phyloP scores from a whole-genome alignment of 1,284 basidiomycete genomes.

The Ceratobasidium sp. region DNA sequence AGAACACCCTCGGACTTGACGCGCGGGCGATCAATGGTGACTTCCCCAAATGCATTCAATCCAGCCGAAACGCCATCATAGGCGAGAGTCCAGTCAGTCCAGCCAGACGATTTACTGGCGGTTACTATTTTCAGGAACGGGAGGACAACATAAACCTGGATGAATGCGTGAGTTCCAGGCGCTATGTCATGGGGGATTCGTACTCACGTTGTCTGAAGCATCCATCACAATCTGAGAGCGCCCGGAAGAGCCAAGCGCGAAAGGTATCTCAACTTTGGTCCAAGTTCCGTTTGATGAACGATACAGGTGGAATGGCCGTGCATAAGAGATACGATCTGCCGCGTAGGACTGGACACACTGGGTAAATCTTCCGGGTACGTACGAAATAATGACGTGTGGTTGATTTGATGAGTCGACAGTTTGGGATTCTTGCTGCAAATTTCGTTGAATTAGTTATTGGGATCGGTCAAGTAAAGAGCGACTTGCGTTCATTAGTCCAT shows the following conservation, averaged over 20 bases:
- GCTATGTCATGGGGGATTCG: too few species aligned
- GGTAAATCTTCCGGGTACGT: slow-evolving; percentile 44
- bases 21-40: slow-evolving; percentile 40
- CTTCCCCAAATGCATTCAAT: slow-evolving; percentile 42
- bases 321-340: slow-evolving; percentile 31
- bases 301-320: slow-evolving; percentile 42
- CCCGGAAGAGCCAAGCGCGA: slow-evolving; percentile 38
- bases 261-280: slow-evolving; percentile 43
- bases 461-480: neutral
- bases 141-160: slow-evolving; percentile 40
- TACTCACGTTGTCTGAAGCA: slow-evolving; percentile 40
- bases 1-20: slow-evolving; percentile 40
- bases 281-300: slow-evolving; percentile 39
- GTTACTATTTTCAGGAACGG: slow-evolving; percentile 41
- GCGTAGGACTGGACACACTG: slow-evolving; percentile 42
- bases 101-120: slow-evolving; percentile 42
- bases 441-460: neutral
- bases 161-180: neutral
- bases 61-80: slow-evolving; percentile 41
- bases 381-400: slow-evolving; percentile 43
- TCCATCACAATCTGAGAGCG: slow-evolving; percentile 44
- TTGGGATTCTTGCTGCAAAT: slow-evolving; percentile 42
- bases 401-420: slow-evolving; percentile 39
- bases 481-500: slow-evolving; percentile 42
- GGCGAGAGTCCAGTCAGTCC: slow-evolving; percentile 43